A percentile compares a stretch with the other conserved stretches of the same genome.
Conservation (phyloP, 495 filamentous ascomycete species). For the Aspergillus incahuasiensis region DNA sequence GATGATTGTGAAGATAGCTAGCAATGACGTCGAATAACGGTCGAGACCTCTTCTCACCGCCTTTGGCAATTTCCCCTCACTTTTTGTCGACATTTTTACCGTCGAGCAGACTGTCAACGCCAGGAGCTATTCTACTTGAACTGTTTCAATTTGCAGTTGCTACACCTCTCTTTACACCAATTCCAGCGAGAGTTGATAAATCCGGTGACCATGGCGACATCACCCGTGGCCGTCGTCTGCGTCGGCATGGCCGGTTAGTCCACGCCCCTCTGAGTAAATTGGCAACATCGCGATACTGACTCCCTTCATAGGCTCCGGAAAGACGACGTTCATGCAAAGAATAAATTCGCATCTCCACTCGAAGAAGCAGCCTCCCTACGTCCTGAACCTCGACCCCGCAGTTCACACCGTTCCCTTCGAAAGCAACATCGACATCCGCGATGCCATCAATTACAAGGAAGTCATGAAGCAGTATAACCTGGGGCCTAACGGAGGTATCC, state of each 20-base stretch:
- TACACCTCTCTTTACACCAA: background rate
- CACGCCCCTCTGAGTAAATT: background rate
- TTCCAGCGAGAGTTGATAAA: background rate
- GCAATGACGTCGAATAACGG: slow-evolving; percentile 27
- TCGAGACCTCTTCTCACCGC: slow-evolving; percentile 25
- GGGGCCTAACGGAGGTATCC: slow-evolving; percentile 95
- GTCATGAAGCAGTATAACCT: slow-evolving; percentile 99
- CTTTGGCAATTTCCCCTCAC: slow-evolving; percentile 27
- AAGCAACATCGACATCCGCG: slow-evolving; percentile 97
- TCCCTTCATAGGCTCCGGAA: slow-evolving; percentile 67
- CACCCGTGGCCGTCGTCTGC: slow-evolving; percentile 78
- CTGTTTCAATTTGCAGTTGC: background rate
- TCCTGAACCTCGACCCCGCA: slow-evolving; percentile 95
- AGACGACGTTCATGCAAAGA: slow-evolving; percentile 98
- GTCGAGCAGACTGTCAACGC: slow-evolving; percentile 1
- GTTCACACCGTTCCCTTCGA: slow-evolving; percentile 96
- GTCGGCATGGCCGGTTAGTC: slow-evolving; percentile 85
- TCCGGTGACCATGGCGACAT: slow-evolving; percentile 34
- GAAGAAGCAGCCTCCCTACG: slow-evolving; percentile 57
- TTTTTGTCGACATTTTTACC: slow-evolving; percentile 32
- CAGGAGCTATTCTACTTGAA: background rate
- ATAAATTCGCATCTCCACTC: slow-evolving; percentile 41
- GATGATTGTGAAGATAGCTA: slow-evolving; percentile 9
- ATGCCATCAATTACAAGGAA: slow-evolving; percentile 98
- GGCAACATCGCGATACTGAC: background rate